A percentile compares a stretch with the other conserved stretches of the same genome.
Conservation (phyloP, 2,329 filamentous ascomycete species). For the Fusarium sp. region DNA sequence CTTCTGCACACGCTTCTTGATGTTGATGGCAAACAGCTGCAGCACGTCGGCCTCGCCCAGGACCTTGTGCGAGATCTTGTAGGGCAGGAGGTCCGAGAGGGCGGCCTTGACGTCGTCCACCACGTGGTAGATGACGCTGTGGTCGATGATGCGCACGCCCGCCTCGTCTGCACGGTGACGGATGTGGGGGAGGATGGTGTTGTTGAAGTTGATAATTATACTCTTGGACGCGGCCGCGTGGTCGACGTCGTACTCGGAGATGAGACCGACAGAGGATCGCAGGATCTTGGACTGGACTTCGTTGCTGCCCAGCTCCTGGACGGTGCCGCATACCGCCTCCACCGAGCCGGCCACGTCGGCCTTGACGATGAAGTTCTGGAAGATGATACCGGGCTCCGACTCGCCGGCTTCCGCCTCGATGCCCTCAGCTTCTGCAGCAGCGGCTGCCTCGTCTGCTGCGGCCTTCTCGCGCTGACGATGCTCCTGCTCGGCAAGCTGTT, state of each 20-base stretch:
- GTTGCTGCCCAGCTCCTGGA: slow-evolving; percentile 84
- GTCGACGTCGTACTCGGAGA: slow-evolving; percentile 89
- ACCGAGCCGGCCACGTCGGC: slow-evolving; percentile 94
- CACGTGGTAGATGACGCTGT: slow-evolving; percentile 87
- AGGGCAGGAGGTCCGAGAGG: slow-evolving; percentile 77
- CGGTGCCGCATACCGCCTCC: slow-evolving; percentile 84
- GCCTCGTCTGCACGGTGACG: slow-evolving; percentile 75
- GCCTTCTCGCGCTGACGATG: slow-evolving; percentile 69
- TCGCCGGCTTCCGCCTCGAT: slow-evolving; percentile 54
- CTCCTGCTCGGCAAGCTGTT: slow-evolving; percentile 82
- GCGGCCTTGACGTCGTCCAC: slow-evolving; percentile 77
- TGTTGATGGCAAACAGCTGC: slow-evolving; percentile 85
- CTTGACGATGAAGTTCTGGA: slow-evolving; percentile 87
- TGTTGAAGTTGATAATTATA: slow-evolving; percentile 89
- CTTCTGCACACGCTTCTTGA: slow-evolving; percentile 76
- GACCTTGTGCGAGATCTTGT: slow-evolving; percentile 75
- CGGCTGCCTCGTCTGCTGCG: slow-evolving; percentile 52
- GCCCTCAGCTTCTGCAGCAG: slow-evolving; percentile 50
- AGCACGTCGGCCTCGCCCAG: slow-evolving; percentile 89
- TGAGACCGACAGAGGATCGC: slow-evolving; percentile 79
- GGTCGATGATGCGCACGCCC: slow-evolving; percentile 83
- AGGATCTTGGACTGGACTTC: slow-evolving; percentile 85
- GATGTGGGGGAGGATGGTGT: slow-evolving; percentile 74
- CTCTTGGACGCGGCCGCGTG: slow-evolving; percentile 83
- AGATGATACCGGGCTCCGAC: slow-evolving; percentile 57